A percentile compares a stretch with the other conserved stretches of the same genome.
These are phyloP conservation scores for Vararia minispora DNA, from an alignment of 768 basidiomycete genomes.

Conservation along the genomic window DNA sequence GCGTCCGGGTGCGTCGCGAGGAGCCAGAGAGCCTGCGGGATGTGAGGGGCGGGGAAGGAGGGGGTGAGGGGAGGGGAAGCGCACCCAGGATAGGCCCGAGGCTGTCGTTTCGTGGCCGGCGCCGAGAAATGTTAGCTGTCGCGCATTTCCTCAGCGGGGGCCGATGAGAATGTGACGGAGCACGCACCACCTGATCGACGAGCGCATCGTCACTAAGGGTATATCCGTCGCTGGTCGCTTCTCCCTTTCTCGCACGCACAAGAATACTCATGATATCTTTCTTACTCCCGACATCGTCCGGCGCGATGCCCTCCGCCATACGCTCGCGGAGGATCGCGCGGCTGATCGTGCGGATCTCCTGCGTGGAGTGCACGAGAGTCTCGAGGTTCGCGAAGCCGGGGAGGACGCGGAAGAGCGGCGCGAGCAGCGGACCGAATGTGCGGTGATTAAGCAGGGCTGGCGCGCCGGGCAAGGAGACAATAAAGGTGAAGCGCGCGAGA, in stretches of 20 bases:
- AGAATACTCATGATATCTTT: conserved; percentile 44
- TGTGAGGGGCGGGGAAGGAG: conserved; percentile 5
- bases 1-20: conserved; percentile 38
- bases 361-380: conserved; percentile 26
- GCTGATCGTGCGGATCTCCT: conserved; percentile 31
- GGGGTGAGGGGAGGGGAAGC: too few relatives aligned
- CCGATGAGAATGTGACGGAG: not conserved
- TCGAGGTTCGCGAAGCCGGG: not conserved
- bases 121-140: conserved; percentile 35
- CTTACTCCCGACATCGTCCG: conserved; percentile 30
- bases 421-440: conserved; percentile 3
- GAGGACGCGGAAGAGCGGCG: not conserved
- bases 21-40: conserved; percentile 37
- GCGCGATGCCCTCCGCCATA: conserved; percentile 23
- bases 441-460: conserved; percentile 18
- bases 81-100: conserved; percentile 39
- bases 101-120: conserved; percentile 36
- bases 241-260: conserved; percentile 29
- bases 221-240: conserved; percentile 21
- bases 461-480: conserved; percentile 28
- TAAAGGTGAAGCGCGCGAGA: conserved; percentile 24
- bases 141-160: not conserved
- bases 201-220: conserved; percentile 35
- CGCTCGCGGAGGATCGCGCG: conserved; percentile 29
- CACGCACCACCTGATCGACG: conserved; percentile 38